Evolutionary conservation across 208 protist species (phyloP), one percentile per base, ranked within the genome.

Genomic region (Blechomonas ayalai): DNA sequence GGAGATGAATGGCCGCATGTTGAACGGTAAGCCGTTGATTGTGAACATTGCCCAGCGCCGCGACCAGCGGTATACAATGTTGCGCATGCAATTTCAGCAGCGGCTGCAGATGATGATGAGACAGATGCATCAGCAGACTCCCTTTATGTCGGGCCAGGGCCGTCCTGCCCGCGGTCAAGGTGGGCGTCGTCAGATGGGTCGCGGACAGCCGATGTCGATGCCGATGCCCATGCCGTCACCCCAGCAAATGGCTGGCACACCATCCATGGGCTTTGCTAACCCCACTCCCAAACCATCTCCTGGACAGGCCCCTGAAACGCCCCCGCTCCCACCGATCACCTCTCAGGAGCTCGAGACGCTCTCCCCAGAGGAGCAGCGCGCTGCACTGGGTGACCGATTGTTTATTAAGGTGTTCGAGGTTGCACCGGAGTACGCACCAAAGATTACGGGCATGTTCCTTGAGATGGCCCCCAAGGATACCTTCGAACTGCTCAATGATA

Each of bases 1-100:
- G 4, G 97, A 98, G 75, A 98, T 99, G 97, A 97, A 98, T 66
- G 95, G 95, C 40, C 87, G 95, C 42, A 89, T 90, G 81, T 81
- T 98, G 32, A 83, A 98, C 50, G 76, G 67, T 44, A 98, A 98
- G 68, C 97, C 97, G 19, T 78, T 99, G 36, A 98, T 98, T 70
- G 97, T 98, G 18, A 96, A 95, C 61, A 85, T 98, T 40, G 95
- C 96, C 27, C 95, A 99, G 75, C 85, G 88, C 42, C 97, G 97
- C 52, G 97, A 99, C 44, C 80, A 95, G 55, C 87, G 97, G 39
- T 88, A 93, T 57, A 91, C 76, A 31, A 82, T 97, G 79, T 80
- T 99, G 16, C 95, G 96, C 49, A 70, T 92, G 58, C 95, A 98
- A 77, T 95, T 89, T 67, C 84, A 89, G 65, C 80, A 93, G 53